Evolutionary conservation across 768 basidiomycete genomes (phyloP), one percentile per base, ranked within the genome.

Genomic region (Chlorophyllum brunneum): DNA sequence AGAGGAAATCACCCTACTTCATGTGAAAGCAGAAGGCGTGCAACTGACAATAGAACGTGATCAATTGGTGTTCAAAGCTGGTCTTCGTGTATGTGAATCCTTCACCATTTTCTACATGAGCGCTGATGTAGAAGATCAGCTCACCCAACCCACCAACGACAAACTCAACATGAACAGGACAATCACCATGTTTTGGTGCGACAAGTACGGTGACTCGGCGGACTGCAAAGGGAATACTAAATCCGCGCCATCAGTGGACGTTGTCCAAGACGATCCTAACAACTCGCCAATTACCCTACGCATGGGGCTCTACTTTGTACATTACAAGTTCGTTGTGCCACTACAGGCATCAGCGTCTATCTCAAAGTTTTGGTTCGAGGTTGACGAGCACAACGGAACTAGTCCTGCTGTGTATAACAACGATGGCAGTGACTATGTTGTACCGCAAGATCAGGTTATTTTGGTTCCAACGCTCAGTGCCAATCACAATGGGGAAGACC

Each of bases 341-440:
- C 66, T 78, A 51, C 60, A 72, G 57, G 55, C 69, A 5, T 52
- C 66, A 4, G 62, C 61, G 7, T 77, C 76, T n/a, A 67, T 79
- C 47, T 68, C 74, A 27, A 73, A 70, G 29, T 78, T 78, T 60
- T 78, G 75, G 75, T 79, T 79, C 59, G 63, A 68, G 23, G 71
- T 78, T 5, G 68, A 78, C 54, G 75, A 77, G 54, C 67, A 69
- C 24, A 65, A 75, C 54, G 77, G 76, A 9, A 70, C 65, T 33
- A 60, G 62, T 1, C 50, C 67, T 5, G 68, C 67, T 1, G 61
- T 60, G 1, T 68, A 74, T 50, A 66, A 75, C 31, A 77, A 77
- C 52, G 69, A 65, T n/a, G 76, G 77, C 1, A 57, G 54, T 20
- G 67, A 68, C n/a, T 78, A 77, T 57, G 55, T 61, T 11, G 56